phyloP scores from a whole-genome alignment of 352 stramenopile species.

The Globisporangium abappressorium region DNA sequence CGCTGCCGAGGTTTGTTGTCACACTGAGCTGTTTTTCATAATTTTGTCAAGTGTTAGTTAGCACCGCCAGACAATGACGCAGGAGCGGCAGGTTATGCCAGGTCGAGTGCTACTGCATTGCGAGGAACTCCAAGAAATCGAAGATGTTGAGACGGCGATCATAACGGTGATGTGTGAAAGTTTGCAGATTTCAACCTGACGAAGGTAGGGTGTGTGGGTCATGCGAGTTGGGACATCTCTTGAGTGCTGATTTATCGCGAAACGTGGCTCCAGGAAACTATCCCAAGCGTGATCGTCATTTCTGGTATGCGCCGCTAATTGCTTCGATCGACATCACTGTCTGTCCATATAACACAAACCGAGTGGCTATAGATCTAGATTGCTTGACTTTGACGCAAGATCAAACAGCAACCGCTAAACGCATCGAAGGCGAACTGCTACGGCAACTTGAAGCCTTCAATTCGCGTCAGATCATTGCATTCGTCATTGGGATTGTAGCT shows the following conservation, averaged over 20 bases:
- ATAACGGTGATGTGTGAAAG: too few species aligned
- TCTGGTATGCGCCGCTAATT: too few species aligned
- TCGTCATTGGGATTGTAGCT: background rate
- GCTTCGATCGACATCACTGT: too few species aligned
- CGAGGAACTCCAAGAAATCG: slow-evolving; percentile 1
- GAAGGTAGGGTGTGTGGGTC: too few species aligned
- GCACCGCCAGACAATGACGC: background rate
- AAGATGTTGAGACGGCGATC: background rate
- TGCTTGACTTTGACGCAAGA: background rate
- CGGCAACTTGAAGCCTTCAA: background rate
- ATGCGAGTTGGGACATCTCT: too few species aligned
- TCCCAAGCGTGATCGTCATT: too few species aligned
- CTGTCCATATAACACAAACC: too few species aligned
- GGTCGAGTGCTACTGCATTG: background rate
- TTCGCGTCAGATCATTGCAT: background rate
- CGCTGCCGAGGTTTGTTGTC: background rate
- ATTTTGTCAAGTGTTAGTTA: background rate
- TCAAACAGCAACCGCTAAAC: background rate
- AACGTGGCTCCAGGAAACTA: too few species aligned
- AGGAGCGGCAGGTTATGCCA: background rate
- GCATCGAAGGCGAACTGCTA: background rate
- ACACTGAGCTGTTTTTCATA: background rate
- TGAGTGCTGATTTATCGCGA: too few species aligned
- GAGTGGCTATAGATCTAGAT: background rate
- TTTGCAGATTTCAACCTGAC: too few species aligned